These are phyloP conservation scores for Thelephora terrestris DNA, from an alignment of 1,284 basidiomycete genomes.

Conservation along the genomic window DNA sequence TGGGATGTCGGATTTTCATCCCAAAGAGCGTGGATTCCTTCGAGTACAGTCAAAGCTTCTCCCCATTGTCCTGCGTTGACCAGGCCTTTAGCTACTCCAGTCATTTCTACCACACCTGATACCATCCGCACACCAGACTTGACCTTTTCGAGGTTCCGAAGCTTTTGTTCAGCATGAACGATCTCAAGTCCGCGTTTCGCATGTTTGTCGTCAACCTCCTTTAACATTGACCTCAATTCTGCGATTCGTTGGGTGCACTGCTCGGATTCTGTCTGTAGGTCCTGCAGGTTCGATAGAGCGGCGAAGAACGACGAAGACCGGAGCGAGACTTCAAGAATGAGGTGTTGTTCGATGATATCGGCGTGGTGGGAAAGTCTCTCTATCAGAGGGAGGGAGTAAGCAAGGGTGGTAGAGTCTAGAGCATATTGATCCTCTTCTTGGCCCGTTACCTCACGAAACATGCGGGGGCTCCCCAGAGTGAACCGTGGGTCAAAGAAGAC, in stretches of 20 bases:
- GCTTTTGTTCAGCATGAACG: slow-evolving; percentile 54
- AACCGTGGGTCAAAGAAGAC: slow-evolving; percentile 77
- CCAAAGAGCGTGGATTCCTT: slow-evolving; percentile 67
- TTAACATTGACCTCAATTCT: slow-evolving; percentile 61
- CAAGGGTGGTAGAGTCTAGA: slow-evolving; percentile 47
- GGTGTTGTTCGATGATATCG: slow-evolving; percentile 91
- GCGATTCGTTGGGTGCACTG: slow-evolving; percentile 74
- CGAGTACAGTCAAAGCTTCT: slow-evolving; percentile 70
- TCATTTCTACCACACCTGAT: slow-evolving; percentile 66
- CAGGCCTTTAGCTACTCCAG: slow-evolving; percentile 57
- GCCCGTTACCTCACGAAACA: slow-evolving; percentile 77
- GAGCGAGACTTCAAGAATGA: slow-evolving; percentile 86
- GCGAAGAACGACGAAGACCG: slow-evolving; percentile 94
- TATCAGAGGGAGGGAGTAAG: slow-evolving; percentile 68
- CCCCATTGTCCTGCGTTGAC: slow-evolving; percentile 80
- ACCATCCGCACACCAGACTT: slow-evolving; percentile 58
- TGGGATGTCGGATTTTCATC: slow-evolving; percentile 16
- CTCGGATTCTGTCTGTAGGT: slow-evolving; percentile 82
- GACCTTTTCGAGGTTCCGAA: slow-evolving; percentile 51
- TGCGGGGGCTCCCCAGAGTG: slow-evolving; percentile 78
- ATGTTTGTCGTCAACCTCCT: slow-evolving; percentile 68
- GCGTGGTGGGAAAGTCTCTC: slow-evolving; percentile 90
- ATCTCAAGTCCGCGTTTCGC: slow-evolving; percentile 73
- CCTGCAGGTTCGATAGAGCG: slow-evolving; percentile 88
- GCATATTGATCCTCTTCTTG: slow-evolving; percentile 20